phyloP scores from a whole-genome alignment of 345 rosid species.

The Hirschfeldia incana region DNA sequence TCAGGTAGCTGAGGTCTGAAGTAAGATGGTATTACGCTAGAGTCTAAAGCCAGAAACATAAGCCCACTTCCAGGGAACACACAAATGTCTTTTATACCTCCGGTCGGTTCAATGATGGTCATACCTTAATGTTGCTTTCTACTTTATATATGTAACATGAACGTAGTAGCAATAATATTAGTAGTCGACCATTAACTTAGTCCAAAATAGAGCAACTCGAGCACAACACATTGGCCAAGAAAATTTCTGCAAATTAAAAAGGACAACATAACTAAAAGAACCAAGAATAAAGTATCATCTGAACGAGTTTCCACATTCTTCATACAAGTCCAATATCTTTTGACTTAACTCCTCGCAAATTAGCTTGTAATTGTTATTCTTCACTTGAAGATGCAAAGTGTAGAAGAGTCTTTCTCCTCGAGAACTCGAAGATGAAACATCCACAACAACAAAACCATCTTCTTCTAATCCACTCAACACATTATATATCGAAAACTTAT shows the following conservation, averaged over 20 bases:
- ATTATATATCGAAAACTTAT: conserved; percentile 41
- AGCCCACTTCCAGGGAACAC: conserved; percentile 3
- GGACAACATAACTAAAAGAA: not conserved
- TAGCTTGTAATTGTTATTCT: conserved; percentile 23
- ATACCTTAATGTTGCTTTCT: too few relatives aligned
- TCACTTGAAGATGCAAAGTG: conserved; percentile 57
- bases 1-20: conserved; percentile 57
- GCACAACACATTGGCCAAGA: not conserved
- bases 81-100: too few relatives aligned
- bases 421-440: conserved; percentile 63
- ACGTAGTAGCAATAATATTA: not conserved
- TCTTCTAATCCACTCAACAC: conserved; percentile 50
- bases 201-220: not conserved
- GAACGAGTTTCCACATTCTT: conserved; percentile 30
- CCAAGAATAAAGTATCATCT: conserved; percentile 14
- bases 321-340: conserved; percentile 41
- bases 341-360: conserved; percentile 43
- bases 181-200: not conserved
- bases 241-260: not conserved
- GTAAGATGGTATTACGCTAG: conserved; percentile 78
- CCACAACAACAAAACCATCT: conserved; percentile 48
- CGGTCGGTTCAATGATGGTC: too few relatives aligned
- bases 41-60: conserved; percentile 77
- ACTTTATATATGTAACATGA: not conserved
- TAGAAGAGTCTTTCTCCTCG: conserved; percentile 53